A percentile compares a stretch with the other conserved stretches of the same genome.
These are phyloP conservation scores for Brachypodium distachyon DNA, from an alignment of 202 grass and related monocot genomes.

Conservation along the genomic window DNA sequence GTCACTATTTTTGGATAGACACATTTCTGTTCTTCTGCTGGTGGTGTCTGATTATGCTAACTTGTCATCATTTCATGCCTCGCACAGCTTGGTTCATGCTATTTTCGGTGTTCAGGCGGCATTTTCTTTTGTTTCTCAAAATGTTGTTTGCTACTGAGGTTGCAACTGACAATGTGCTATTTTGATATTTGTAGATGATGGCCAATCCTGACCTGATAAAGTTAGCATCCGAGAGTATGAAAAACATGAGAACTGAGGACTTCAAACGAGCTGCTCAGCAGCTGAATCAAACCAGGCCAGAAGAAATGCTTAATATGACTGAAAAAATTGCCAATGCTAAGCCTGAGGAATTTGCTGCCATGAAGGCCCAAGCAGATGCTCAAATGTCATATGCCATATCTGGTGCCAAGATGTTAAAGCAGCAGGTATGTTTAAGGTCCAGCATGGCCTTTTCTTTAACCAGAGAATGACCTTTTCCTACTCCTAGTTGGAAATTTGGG, in stretches of 20 bases:
- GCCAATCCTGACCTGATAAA: constrained; percentile 79
- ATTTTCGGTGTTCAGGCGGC: not conserved
- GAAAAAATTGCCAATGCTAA: constrained; percentile 71
- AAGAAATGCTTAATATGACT: constrained; percentile 84
- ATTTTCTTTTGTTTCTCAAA: not conserved
- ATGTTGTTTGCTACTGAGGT: not conserved
- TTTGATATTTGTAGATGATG: constrained; percentile 61
- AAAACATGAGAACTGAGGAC: constrained; percentile 80
- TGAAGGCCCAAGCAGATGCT: constrained; percentile 79
- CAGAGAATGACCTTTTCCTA: not conserved
- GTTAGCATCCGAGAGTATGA: constrained; percentile 87
- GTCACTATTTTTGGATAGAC: not conserved
- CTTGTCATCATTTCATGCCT: not conserved
- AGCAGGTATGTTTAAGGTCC: constrained; percentile 45
- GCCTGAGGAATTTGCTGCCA: constrained; percentile 81
- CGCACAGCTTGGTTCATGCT: not conserved
- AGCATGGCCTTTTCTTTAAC: not conserved
- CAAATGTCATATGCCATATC: constrained; percentile 67
- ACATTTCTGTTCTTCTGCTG: not conserved
- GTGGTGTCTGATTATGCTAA: not conserved
- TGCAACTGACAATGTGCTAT: not conserved
- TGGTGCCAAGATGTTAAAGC: constrained; percentile 73
- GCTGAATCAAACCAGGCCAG: constrained; percentile 57
- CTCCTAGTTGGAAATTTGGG: not conserved
- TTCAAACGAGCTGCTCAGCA: constrained; percentile 78